These are phyloP conservation scores for Aspergillus nidulans DNA, from an alignment of 495 filamentous ascomycete species.

Conservation along the genomic window DNA sequence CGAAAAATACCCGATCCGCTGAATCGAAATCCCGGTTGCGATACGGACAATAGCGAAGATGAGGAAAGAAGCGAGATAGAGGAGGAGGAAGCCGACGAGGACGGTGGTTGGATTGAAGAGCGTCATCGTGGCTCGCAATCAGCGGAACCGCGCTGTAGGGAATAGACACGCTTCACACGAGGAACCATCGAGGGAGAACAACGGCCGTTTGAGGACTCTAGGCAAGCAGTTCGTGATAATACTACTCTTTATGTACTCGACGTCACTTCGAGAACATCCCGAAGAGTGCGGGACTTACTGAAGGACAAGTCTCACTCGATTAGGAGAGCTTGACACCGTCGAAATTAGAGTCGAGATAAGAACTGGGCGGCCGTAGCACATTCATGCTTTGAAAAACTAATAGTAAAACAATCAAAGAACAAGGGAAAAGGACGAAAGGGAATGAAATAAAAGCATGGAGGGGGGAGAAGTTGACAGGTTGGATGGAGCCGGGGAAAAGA, in stretches of 20 bases:
- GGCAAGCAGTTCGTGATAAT: not conserved
- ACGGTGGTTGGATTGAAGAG: constrained; percentile 71
- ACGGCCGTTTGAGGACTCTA: constrained; percentile 1
- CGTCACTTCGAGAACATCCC: constrained; percentile 6
- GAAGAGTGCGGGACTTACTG: constrained; percentile 5
- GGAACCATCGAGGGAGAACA: constrained; percentile 22
- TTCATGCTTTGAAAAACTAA: constrained; percentile 16
- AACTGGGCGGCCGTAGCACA: constrained; percentile 10
- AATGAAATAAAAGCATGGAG: not conserved
- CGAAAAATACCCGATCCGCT: constrained; percentile 88
- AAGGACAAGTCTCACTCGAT: constrained; percentile 23
- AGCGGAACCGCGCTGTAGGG: constrained; percentile 31
- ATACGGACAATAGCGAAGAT: constrained; percentile 91
- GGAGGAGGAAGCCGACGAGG: constrained; percentile 73
- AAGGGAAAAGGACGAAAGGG: not conserved
- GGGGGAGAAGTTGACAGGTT: not conserved
- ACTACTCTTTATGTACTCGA: not conserved
- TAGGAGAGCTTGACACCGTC: constrained; percentile 18
- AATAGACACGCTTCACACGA: constrained; percentile 14
- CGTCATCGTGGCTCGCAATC: constrained; percentile 49
- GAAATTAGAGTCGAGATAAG: constrained; percentile 6
- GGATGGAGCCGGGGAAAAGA: not conserved
- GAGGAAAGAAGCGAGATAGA: constrained; percentile 88
- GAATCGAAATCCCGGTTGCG: constrained; percentile 90
- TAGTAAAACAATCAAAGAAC: not conserved